A percentile compares a stretch with the other conserved stretches of the same genome.
Evolutionary conservation across 768 basidiomycete species (phyloP).

Genomic region (Mycena capillaripes): DNA sequence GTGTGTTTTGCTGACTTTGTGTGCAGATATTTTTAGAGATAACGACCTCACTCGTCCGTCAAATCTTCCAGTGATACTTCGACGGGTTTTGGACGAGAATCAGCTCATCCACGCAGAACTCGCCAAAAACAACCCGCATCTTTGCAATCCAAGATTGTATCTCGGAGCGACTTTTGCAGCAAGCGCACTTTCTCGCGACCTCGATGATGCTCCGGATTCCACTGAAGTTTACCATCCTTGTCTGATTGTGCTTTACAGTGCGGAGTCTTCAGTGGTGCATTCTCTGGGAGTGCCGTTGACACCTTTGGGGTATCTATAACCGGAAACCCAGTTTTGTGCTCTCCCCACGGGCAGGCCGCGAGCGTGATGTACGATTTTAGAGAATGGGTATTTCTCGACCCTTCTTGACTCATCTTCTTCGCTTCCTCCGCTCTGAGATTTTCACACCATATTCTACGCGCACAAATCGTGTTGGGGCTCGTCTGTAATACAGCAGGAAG

Average conservation of each 20-base stretch:
- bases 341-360: not conserved
- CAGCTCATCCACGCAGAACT: not conserved
- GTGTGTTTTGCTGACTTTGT: no score
- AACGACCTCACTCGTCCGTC: not conserved
- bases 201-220: slow-evolving; percentile 3
- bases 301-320: not conserved
- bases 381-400: not conserved
- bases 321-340: not conserved
- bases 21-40: no score
- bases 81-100: not conserved
- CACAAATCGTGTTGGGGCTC: not conserved
- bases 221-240: not conserved
- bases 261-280: not conserved
- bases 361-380: not conserved
- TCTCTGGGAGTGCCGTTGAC: slow-evolving; percentile 1
- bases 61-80: not conserved
- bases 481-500: not conserved
- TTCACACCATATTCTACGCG: not conserved
- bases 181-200: not conserved
- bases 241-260: not conserved
- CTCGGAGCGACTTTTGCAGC: not conserved
- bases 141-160: not conserved
- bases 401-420: not conserved
- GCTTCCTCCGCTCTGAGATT: not conserved
- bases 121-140: not conserved